A percentile compares a stretch with the other conserved stretches of the same genome.
phyloP scores from a whole-genome alignment of 208 protist genomes.

The Trypanosoma avium region DNA sequence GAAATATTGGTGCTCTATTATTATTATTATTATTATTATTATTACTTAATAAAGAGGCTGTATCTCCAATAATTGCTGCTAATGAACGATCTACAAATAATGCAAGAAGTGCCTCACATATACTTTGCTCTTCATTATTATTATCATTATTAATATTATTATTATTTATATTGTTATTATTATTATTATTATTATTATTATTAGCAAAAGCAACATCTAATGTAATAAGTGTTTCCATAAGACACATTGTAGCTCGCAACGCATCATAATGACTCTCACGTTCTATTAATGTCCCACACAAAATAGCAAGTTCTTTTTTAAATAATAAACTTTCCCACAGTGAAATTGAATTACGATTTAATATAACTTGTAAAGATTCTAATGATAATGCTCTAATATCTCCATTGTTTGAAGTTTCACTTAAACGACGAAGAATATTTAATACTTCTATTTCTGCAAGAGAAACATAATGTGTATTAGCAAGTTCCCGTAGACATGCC shows the following conservation, averaged over 20 bases:
- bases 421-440: slow-evolving; percentile 1
- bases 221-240: slow-evolving; percentile 23
- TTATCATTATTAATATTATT: not conserved
- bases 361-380: slow-evolving; percentile 13
- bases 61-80: slow-evolving; percentile 6
- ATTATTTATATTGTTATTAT: not conserved
- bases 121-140: not conserved
- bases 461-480: slow-evolving; percentile 9
- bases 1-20: not conserved
- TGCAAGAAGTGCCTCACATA: slow-evolving; percentile 11
- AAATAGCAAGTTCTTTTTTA: slow-evolving; percentile 9
- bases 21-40: not conserved
- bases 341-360: not conserved
- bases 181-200: not conserved
- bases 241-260: slow-evolving; percentile 11
- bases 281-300: slow-evolving; percentile 8
- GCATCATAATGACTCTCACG: slow-evolving; percentile 8
- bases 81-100: slow-evolving; percentile 19
- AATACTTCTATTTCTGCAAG: not conserved
- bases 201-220: not conserved
- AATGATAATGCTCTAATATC: slow-evolving; percentile 19
- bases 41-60: not conserved
- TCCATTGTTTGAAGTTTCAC: not conserved
- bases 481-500: slow-evolving; percentile 21
- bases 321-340: slow-evolving; percentile 2